phyloP scores from a whole-genome alignment of 192 early-diverging fungal species.

The Podila clonocystis region DNA sequence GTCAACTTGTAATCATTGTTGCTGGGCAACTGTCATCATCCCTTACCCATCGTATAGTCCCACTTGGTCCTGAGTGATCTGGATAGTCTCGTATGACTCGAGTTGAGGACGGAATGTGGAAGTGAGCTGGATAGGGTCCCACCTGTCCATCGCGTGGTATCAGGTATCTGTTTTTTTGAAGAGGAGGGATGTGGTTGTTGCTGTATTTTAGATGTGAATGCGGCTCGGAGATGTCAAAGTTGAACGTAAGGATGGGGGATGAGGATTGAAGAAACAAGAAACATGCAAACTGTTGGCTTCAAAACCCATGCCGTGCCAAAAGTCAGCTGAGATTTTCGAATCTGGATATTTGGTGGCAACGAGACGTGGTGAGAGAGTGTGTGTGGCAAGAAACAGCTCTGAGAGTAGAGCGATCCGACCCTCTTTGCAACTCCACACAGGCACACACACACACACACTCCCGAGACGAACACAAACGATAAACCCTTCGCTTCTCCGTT shows the following conservation, averaged over 20 bases:
- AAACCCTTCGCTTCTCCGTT: no score
- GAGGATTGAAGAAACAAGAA: no score
- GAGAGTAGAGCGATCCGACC: no score
- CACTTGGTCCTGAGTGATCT: constrained; percentile 68
- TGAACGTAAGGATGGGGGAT: neutral
- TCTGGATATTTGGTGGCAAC: no score
- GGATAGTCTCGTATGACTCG: constrained; percentile 59
- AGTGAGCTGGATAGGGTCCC: constrained; percentile 54
- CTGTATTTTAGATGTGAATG: neutral
- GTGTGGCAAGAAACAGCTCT: no score
- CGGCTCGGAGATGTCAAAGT: neutral
- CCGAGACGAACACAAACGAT: no score
- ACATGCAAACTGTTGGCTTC: no score
- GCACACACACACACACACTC: no score
- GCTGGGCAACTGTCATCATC: neutral
- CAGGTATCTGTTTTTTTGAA: neutral
- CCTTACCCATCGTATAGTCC: constrained; percentile 78
- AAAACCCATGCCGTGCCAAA: no score
- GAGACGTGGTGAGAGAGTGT: no score
- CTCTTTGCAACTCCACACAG: no score
- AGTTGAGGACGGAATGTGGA: constrained; percentile 65
- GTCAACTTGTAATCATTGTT: neutral
- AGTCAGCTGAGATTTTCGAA: no score
- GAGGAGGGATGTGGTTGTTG: neutral
- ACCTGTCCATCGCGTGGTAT: constrained; percentile 52